phyloP scores from a whole-genome alignment of 2,329 filamentous ascomycete genomes.

The Pezicula carpinea region DNA sequence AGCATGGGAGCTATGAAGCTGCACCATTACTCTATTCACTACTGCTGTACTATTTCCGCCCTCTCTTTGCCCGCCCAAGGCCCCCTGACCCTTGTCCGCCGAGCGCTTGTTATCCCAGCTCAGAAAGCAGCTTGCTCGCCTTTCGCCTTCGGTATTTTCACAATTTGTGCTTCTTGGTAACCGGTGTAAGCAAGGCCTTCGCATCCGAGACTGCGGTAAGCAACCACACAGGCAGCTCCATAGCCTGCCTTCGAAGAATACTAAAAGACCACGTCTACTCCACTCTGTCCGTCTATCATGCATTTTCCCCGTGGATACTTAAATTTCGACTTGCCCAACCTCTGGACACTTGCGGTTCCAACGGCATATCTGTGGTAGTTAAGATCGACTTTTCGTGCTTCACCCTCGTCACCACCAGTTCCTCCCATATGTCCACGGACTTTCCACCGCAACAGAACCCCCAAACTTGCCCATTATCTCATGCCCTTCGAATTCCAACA shows the following conservation, averaged over 20 bases:
- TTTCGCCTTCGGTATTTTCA: not conserved
- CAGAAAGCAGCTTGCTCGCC: not conserved
- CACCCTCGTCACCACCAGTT: no score
- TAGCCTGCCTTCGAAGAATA: conserved; percentile 1
- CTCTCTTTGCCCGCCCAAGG: no score
- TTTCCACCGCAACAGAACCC: not conserved
- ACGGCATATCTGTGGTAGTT: not conserved
- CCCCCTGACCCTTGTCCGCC: not conserved
- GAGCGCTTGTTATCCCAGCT: not conserved
- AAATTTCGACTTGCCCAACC: conserved; percentile 5
- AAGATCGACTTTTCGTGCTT: no score
- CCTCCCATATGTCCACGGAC: not conserved
- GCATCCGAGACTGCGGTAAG: conserved; percentile 3
- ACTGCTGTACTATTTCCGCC: no score
- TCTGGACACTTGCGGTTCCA: not conserved
- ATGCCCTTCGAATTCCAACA: not conserved
- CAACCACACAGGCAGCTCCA: conserved; percentile 2
- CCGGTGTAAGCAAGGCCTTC: conserved; percentile 1
- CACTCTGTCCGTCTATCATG: not conserved
- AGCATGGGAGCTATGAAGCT: no score
- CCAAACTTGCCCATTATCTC: not conserved
- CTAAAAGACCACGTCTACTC: conserved; percentile 10
- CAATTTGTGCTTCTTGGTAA: not conserved
- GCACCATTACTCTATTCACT: no score
- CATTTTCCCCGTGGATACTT: not conserved